Conservation (phyloP, 805 yeast genomes). For the Suhomyces tanzawaensis region DNA sequence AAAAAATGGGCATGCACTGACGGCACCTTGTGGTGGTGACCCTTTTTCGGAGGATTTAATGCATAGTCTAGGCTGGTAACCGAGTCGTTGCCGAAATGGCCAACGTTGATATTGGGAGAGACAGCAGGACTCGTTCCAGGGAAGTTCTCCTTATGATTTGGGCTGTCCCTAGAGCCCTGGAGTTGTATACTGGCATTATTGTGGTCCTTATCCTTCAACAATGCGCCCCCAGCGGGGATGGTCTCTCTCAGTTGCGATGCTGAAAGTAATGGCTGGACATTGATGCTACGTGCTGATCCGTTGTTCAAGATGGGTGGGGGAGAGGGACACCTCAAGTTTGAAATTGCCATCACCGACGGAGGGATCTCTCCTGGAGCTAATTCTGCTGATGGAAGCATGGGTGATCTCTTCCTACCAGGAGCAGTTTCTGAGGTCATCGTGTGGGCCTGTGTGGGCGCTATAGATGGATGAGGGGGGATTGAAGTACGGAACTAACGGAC, state of each 20-base stretch:
- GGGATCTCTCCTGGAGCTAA: slow-evolving; percentile 22
- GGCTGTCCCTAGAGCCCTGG: neutral
- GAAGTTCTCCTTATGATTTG: neutral
- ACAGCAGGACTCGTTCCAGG: slow-evolving; percentile 1
- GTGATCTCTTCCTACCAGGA: neutral
- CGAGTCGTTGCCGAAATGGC: slow-evolving; percentile 15
- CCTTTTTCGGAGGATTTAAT: slow-evolving; percentile 28
- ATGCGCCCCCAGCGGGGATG: slow-evolving; percentile 47
- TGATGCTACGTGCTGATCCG: slow-evolving; percentile 4
- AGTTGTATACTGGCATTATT: neutral
- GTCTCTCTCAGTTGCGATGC: slow-evolving; percentile 20
- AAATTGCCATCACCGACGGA: slow-evolving; percentile 56
- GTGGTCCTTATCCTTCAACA: slow-evolving; percentile 27
- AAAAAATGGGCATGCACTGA: slow-evolving; percentile 79
- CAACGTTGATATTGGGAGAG: neutral
- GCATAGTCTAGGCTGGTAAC: slow-evolving; percentile 24
- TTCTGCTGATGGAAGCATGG: too few species aligned
- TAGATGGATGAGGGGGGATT: neutral
- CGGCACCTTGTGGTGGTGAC: slow-evolving; percentile 50
- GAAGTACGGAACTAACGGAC: too few species aligned
- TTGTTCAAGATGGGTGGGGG: slow-evolving; percentile 64
- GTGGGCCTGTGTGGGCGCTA: too few species aligned
- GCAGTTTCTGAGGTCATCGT: neutral
- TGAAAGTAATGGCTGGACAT: neutral
- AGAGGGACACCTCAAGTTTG: slow-evolving; percentile 62